Base-by-base conservation (phyloP, 495 filamentous ascomycete species). In the Penicillium psychrofluorescens region DNA sequence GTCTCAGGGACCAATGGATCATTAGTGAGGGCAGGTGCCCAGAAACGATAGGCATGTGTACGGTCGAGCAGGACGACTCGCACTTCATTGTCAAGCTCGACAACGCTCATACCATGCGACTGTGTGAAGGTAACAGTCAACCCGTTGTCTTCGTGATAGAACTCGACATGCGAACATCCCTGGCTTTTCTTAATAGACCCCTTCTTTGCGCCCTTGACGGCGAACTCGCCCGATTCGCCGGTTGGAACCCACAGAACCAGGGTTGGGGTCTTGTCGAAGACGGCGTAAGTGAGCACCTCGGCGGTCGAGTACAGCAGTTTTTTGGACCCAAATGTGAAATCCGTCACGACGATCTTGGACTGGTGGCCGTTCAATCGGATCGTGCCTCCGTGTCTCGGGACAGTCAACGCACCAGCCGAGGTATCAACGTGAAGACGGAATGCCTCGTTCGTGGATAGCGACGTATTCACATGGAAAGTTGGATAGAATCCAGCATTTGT, bases 281-380 rank as follows among this genome's bases (percentile, higher is more conserved):
- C 50, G 0, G 70, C 56, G 37, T 75, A 74, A 6, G 77, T 79
- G 11, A 80, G 49, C 8, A 83, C 63, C 38, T 83, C 79, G 0
- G 78, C 76, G 5, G 79, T 81, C 2, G 78, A 80, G 52, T 83
- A 83, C 1, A 80, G 62, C 8, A 83, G 53, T 11, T 54, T 76
- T 35, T 72, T 54, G 8, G 58, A 53, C 1, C 72, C 77, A 29
- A 81, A 68, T 3, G 42, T 54, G 46, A 78, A 81, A 48, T 81
- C 79, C 0, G 78, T 81, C 5, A 79, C 71, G 15, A 80, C 41
- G 32, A 83, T 80, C 61, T 83, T 81, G 9, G 76, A 71, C 41
- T 79, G 73, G 15, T 77, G 70, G 4, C 79, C 79, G 51, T 79
- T 79, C 12, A 83, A 64, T 7, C 67, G 54, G 39, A 79, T 64